Evolutionary conservation across 805 yeast species (phyloP).

Genomic region (Saccharomyces paradoxus): DNA sequence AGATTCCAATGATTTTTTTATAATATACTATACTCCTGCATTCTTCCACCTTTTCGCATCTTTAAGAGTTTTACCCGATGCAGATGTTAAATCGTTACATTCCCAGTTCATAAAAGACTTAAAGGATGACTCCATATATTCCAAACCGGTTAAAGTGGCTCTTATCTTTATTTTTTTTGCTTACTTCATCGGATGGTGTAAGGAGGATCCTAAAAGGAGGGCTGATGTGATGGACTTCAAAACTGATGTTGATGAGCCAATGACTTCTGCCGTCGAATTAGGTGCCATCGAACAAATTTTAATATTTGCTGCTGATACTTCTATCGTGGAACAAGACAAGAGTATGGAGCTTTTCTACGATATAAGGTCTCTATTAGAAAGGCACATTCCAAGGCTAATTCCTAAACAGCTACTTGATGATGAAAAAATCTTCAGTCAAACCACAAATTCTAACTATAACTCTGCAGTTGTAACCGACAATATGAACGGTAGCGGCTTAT

Average conservation of each 20-base stretch:
- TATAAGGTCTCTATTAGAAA: constrained; percentile 57
- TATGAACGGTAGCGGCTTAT: not conserved
- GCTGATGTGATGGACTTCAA: constrained; percentile 45
- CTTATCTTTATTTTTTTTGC: constrained; percentile 46
- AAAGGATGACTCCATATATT: constrained; percentile 36
- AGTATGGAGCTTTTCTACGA: constrained; percentile 51
- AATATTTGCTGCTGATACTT: constrained; percentile 51
- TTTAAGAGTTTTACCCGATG: constrained; percentile 31
- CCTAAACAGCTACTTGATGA: constrained; percentile 48
- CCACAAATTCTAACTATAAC: not conserved
- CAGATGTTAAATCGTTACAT: constrained; percentile 35
- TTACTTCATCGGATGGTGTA: constrained; percentile 62
- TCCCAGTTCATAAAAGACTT: constrained; percentile 31
- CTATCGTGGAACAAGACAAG: constrained; percentile 29
- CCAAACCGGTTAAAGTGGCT: constrained; percentile 42
- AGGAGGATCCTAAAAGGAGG: constrained; percentile 35
- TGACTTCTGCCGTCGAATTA: constrained; percentile 47
- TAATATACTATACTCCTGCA: constrained; percentile 58
- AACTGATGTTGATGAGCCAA: constrained; percentile 48
- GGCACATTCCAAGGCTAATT: constrained; percentile 49
- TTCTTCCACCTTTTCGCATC: constrained; percentile 39
- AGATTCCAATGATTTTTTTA: constrained; percentile 53
- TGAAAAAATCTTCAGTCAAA: constrained; percentile 19
- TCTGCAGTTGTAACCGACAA: not conserved
- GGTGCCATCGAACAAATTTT: constrained; percentile 69